Percentiles rank a stretch among this genome's conserved stretches.
phyloP scores from a whole-genome alignment of 345 rosid species.

The Corchorus olitorius region DNA sequence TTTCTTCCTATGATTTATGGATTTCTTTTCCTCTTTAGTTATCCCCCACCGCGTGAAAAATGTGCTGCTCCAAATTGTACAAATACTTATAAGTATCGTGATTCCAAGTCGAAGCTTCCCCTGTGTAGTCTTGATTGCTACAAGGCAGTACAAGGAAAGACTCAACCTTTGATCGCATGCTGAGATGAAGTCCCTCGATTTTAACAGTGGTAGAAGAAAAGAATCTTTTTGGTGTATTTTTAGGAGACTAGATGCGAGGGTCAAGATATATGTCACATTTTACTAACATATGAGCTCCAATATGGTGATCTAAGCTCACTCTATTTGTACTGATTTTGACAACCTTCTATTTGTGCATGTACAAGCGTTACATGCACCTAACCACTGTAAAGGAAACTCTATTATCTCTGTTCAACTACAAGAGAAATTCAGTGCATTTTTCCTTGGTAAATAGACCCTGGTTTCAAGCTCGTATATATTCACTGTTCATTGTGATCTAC shows the following conservation, averaged over 20 bases:
- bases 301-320: not conserved
- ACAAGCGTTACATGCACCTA: not conserved
- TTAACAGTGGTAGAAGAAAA: not conserved
- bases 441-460: not conserved
- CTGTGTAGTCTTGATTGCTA: constrained; percentile 78
- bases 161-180: constrained; percentile 29
- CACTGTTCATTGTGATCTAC: not conserved
- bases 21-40: constrained; percentile 41
- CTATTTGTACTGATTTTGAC: not conserved
- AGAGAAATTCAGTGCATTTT: not conserved
- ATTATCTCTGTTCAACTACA: too few species aligned
- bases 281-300: not conserved
- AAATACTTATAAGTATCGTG: constrained; percentile 68
- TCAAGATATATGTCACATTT: not conserved
- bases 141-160: constrained; percentile 58
- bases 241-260: not conserved
- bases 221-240: not conserved
- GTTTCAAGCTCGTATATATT: not conserved
- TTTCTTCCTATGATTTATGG: not conserved
- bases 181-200: constrained; percentile 15
- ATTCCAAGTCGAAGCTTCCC: constrained; percentile 77
- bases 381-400: constrained; percentile 15
- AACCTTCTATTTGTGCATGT: not conserved
- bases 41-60: constrained; percentile 75
- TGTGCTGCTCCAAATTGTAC: constrained; percentile 77